Conservation (phyloP, 164 flowering plant species). For the Liriodendron chinense region DNA sequence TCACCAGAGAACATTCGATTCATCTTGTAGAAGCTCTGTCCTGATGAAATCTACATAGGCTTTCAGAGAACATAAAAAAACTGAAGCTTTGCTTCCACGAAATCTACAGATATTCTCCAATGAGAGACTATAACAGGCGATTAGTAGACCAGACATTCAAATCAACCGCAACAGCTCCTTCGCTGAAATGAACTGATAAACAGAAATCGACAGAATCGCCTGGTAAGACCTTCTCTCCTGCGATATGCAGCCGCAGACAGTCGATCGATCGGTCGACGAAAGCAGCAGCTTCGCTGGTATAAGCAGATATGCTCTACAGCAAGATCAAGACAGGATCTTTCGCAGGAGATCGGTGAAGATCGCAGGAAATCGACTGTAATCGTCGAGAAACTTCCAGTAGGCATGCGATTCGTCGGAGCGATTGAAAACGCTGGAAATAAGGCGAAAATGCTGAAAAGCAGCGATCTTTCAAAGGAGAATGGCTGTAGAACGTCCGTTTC, state of each 20-base stretch:
- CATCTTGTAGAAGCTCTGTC: too few species aligned
- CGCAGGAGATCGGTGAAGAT: background rate
- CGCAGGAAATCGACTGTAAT: background rate
- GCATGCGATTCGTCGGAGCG: background rate
- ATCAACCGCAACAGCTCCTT: background rate
- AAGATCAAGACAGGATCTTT: conserved; percentile 2
- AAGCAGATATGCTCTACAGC: background rate
- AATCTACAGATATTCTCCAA: too few species aligned
- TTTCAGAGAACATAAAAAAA: too few species aligned
- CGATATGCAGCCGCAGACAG: background rate
- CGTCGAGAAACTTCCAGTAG: background rate
- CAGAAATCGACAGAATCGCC: background rate
- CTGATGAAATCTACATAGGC: too few species aligned
- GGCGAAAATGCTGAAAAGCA: background rate
- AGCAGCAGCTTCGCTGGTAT: background rate
- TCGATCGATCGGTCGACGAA: background rate
- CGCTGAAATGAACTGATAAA: background rate
- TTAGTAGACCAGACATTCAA: too few species aligned
- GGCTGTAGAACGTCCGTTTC: background rate
- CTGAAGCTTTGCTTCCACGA: too few species aligned
- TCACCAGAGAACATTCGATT: too few species aligned
- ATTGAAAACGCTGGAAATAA: too few species aligned
- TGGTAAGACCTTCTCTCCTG: background rate
- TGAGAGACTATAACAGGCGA: too few species aligned
- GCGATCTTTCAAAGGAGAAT: conserved; percentile 2